phyloP scores from a whole-genome alignment of 495 filamentous ascomycete species.

The Collariella sp. region DNA sequence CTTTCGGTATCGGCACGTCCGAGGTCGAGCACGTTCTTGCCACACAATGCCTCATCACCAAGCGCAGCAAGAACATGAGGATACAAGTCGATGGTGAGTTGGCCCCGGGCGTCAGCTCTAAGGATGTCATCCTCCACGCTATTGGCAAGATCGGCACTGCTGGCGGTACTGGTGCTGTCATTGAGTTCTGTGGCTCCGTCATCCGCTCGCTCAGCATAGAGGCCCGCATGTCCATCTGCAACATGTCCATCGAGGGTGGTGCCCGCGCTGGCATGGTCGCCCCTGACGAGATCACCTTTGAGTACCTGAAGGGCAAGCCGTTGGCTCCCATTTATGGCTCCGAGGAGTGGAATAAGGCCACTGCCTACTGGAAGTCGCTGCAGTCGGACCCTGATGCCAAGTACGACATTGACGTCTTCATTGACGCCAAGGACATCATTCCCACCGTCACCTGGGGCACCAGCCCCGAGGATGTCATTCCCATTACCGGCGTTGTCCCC shows the following conservation, averaged over 20 bases:
- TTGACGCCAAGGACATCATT: slow-evolving; percentile 84
- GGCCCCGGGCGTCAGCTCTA: slow-evolving; percentile 86
- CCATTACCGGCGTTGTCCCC: slow-evolving; percentile 84
- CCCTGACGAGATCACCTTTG: slow-evolving; percentile 86
- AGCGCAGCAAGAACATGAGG: slow-evolving; percentile 96
- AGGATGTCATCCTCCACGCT: slow-evolving; percentile 89
- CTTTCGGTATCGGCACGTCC: slow-evolving; percentile 95
- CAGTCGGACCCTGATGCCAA: slow-evolving; percentile 75
- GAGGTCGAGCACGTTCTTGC: slow-evolving; percentile 98
- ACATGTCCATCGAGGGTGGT: slow-evolving; percentile 99
- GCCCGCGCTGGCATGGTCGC: slow-evolving; percentile 95
- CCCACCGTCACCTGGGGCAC: slow-evolving; percentile 97
- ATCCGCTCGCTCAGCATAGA: slow-evolving; percentile 90
- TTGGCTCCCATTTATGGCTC: slow-evolving; percentile 77
- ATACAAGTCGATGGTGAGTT: slow-evolving; percentile 90
- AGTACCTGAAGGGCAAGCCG: slow-evolving; percentile 86
- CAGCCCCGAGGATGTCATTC: slow-evolving; percentile 88
- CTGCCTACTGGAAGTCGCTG: slow-evolving; percentile 81
- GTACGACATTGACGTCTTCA: slow-evolving; percentile 78
- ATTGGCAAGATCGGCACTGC: slow-evolving; percentile 95
- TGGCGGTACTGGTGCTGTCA: slow-evolving; percentile 87
- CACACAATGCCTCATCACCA: slow-evolving; percentile 89
- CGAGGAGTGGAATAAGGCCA: slow-evolving; percentile 82
- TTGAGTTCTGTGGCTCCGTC: slow-evolving; percentile 93
- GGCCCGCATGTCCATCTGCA: slow-evolving; percentile 97